Conservation (phyloP, 2,329 filamentous ascomycete genomes). For the Paecilomyces dactylethromorphus region DNA sequence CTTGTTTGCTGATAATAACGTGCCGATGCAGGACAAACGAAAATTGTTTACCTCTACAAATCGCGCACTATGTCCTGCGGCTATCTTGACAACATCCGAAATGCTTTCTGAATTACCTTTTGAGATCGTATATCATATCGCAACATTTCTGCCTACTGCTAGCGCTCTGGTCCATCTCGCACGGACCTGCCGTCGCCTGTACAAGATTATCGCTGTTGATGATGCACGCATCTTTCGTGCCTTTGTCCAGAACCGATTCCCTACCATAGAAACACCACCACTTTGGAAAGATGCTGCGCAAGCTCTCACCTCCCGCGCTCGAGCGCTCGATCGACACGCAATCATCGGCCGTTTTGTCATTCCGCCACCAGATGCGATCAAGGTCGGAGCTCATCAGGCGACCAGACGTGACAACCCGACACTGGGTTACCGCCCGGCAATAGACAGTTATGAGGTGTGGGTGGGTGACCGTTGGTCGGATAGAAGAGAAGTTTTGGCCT, state of each 20-base stretch:
- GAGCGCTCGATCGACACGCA: constrained; percentile 52
- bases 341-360: constrained; percentile 49
- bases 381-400: constrained; percentile 25
- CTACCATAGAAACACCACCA: constrained; percentile 35
- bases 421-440: constrained; percentile 52
- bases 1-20: neutral
- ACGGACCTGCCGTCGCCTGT: constrained; percentile 39
- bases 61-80: neutral
- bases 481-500: constrained; percentile 51
- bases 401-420: constrained; percentile 42
- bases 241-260: constrained; percentile 45
- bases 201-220: constrained; percentile 40
- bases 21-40: neutral
- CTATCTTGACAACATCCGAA: constrained; percentile 1
- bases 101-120: constrained; percentile 33
- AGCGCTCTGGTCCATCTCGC: constrained; percentile 39
- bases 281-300: constrained; percentile 47
- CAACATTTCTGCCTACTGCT: constrained; percentile 38
- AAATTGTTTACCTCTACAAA: neutral
- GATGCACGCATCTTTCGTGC: constrained; percentile 42
- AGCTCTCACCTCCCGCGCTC: constrained; percentile 49
- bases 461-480: constrained; percentile 40
- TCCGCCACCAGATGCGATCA: constrained; percentile 35
- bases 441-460: constrained; percentile 53
- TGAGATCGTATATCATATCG: constrained; percentile 39